A percentile compares a stretch with the other conserved stretches of the same genome.
These are phyloP conservation scores for Pochonia chlamydosporia DNA, from an alignment of 2,329 filamentous ascomycete species.

Conservation along the genomic window DNA sequence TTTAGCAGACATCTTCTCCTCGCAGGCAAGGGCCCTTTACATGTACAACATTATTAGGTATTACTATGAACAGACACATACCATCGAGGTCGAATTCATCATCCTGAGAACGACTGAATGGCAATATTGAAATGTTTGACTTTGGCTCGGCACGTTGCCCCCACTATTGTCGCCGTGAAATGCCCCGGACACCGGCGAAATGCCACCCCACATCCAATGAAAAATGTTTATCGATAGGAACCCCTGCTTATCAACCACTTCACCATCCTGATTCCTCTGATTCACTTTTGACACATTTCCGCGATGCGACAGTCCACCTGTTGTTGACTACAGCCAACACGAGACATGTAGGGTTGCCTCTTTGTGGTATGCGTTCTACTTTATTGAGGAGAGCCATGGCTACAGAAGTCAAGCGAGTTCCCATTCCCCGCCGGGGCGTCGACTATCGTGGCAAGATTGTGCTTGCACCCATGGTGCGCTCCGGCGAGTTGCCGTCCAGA, in stretches of 20 bases:
- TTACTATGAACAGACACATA: too few relatives aligned
- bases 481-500: constrained; percentile 89
- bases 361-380: constrained; percentile 23
- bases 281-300: neutral
- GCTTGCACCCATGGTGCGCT: constrained; percentile 95
- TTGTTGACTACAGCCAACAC: neutral
- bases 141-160: too few relatives aligned
- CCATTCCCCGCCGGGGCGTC: constrained; percentile 81
- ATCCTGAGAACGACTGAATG: too few relatives aligned
- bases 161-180: too few relatives aligned
- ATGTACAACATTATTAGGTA: too few relatives aligned
- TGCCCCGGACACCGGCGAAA: too few relatives aligned
- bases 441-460: constrained; percentile 93
- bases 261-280: neutral
- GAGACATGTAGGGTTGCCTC: constrained; percentile 12
- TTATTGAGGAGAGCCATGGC: constrained; percentile 50
- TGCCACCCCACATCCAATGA: neutral
- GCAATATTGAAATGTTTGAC: too few relatives aligned
- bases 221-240: constrained; percentile 4
- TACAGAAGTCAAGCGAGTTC: constrained; percentile 58
- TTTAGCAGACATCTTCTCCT: too few relatives aligned
- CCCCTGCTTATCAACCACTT: neutral
- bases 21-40: too few relatives aligned
- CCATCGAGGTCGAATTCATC: too few relatives aligned
- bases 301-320: constrained; percentile 1